Percentiles rank a stretch among this genome's conserved stretches.
These are phyloP conservation scores for Eucalyptus melliodora DNA, from an alignment of 345 rosid species.

Conservation along the genomic window DNA sequence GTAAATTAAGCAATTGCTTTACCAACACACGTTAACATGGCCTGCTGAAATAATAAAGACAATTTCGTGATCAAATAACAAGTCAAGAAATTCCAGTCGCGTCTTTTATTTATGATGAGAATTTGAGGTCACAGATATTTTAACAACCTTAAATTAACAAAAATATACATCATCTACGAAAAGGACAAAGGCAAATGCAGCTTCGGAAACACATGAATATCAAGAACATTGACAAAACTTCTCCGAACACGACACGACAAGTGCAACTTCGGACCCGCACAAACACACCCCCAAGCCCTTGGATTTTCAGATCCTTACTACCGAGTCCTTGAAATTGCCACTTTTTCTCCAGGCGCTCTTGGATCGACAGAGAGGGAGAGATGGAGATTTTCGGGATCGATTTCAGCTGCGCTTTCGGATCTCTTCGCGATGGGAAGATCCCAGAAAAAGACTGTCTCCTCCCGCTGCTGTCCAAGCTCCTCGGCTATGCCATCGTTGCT, in stretches of 20 bases:
- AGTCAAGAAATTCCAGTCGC: background rate
- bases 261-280: background rate
- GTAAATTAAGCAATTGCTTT: background rate
- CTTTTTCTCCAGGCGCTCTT: background rate
- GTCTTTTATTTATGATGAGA: background rate
- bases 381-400: conserved; percentile 48
- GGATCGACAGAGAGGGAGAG: background rate
- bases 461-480: conserved; percentile 90
- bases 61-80: background rate
- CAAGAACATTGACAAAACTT: too few species aligned
- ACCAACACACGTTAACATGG: background rate
- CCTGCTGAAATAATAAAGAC: background rate
- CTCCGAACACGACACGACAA: background rate
- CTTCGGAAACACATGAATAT: too few species aligned
- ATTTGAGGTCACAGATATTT: background rate
- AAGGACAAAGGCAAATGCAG: too few species aligned
- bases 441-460: conserved; percentile 76
- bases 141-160: background rate
- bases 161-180: background rate
- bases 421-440: conserved; percentile 43
- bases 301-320: background rate
- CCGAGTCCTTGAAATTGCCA: background rate
- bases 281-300: background rate
- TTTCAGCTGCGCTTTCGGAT: conserved; percentile 57
- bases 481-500: conserved; percentile 84